phyloP scores from a whole-genome alignment of 2,329 filamentous ascomycete genomes.

The Akanthomyces dipterigenus region DNA sequence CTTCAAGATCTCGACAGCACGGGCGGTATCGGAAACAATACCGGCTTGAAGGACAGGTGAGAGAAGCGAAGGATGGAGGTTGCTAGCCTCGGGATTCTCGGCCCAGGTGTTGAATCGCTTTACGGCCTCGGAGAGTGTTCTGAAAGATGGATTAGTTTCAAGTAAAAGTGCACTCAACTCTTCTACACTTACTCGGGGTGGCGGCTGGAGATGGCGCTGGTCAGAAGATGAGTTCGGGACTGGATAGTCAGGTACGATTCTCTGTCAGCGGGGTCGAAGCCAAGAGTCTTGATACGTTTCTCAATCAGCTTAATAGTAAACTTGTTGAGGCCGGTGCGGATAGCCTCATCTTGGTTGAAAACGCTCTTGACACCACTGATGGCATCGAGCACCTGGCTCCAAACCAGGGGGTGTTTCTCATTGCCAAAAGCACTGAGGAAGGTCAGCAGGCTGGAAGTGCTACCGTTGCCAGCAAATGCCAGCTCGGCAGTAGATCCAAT shows the following conservation, averaged over 20 bases:
- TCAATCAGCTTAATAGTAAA: slow-evolving; percentile 74
- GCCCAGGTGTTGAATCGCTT: slow-evolving; percentile 76
- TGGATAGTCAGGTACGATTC: slow-evolving; percentile 81
- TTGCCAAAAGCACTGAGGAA: slow-evolving; percentile 78
- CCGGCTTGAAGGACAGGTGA: slow-evolving; percentile 73
- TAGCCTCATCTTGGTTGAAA: slow-evolving; percentile 68
- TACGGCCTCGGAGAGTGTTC: slow-evolving; percentile 65
- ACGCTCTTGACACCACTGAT: slow-evolving; percentile 74
- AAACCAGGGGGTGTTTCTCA: slow-evolving; percentile 82
- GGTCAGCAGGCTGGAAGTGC: slow-evolving; percentile 72
- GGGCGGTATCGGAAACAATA: slow-evolving; percentile 61
- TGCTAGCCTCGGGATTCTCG: slow-evolving; percentile 56
- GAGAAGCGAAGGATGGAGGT: slow-evolving; percentile 77
- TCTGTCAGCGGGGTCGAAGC: slow-evolving; percentile 72
- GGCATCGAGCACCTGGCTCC: slow-evolving; percentile 76
- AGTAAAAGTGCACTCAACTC: neutral
- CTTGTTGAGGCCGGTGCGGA: slow-evolving; percentile 66
- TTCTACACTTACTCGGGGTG: slow-evolving; percentile 58
- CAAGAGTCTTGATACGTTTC: slow-evolving; percentile 68
- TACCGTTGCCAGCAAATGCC: slow-evolving; percentile 78
- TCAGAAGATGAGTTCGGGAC: slow-evolving; percentile 74
- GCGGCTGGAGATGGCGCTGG: slow-evolving; percentile 66
- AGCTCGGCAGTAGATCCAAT: slow-evolving; percentile 85
- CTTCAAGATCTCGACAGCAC: slow-evolving; percentile 67
- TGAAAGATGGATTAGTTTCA: slow-evolving; percentile 24